These are phyloP conservation scores for Raffaelea deltoideospora DNA, from an alignment of 2,329 filamentous ascomycete genomes.

Conservation along the genomic window DNA sequence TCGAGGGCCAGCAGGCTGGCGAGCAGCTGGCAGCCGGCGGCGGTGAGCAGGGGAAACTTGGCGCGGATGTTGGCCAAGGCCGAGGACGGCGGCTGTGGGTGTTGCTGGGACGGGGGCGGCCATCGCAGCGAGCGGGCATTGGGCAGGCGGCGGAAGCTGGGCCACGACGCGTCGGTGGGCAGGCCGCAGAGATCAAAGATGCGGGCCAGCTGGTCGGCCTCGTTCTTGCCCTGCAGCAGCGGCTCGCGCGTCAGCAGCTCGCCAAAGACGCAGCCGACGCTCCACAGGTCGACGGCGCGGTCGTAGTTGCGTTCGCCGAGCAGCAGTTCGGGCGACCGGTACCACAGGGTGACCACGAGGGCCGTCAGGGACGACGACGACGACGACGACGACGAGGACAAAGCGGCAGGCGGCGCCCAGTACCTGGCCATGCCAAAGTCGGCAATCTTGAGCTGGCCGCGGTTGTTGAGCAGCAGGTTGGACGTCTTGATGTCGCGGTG, in stretches of 20 bases:
- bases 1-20: constrained; percentile 58
- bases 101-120: constrained; percentile 31
- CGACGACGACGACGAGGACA: background rate
- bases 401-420: constrained; percentile 17
- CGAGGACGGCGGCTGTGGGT: constrained; percentile 38
- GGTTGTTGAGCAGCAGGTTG: constrained; percentile 89
- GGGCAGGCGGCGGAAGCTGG: constrained; percentile 69
- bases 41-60: constrained; percentile 68
- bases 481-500: constrained; percentile 89
- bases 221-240: constrained; percentile 75
- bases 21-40: constrained; percentile 57
- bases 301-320: constrained; percentile 67
- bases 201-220: constrained; percentile 75
- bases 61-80: constrained; percentile 41
- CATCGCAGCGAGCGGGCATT: constrained; percentile 71
- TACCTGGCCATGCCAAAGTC: constrained; percentile 98
- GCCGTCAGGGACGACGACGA: constrained; percentile 51
- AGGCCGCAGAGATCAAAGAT: constrained; percentile 86
- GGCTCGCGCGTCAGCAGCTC: constrained; percentile 77
- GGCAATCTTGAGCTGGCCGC: constrained; percentile 84
- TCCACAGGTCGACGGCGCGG: constrained; percentile 82
- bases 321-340: constrained; percentile 79
- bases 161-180: constrained; percentile 72
- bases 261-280: constrained; percentile 86
- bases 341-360: constrained; percentile 94